Base-by-base conservation (phyloP, 106 monocot species). In the Apostasia ramifera region DNA sequence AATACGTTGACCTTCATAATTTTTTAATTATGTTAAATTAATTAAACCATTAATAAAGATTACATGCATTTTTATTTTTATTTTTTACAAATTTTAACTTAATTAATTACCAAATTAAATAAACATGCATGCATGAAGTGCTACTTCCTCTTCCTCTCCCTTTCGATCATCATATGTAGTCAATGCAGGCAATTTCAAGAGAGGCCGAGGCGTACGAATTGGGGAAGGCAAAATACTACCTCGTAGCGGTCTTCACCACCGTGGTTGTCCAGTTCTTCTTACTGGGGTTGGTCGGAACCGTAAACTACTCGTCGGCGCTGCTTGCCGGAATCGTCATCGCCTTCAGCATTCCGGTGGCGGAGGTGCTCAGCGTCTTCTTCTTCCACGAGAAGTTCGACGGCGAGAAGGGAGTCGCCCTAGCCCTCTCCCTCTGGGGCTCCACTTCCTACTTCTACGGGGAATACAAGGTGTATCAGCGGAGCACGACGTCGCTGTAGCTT, bases 161-260 rank as follows among this genome's bases (percentile, higher is more conserved):
- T 26, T 26, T 26, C 26, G 26, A 26, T 26, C 26, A 26, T 26
- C 26, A 26, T 26, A 26, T 26, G 26, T 26, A 26, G 26, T 26
- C 26, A 11, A 47, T 73, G 59, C 77, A 93, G 88, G 72, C 63
- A 14, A 89, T 88, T 3, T 8, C 39, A 50, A 67, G 71, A 61
- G 93, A 94, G 71, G 86, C 84, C 2, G 56, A 50, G 56, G 48
- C 69, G 6, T 90, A 76, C 15, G 81, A 50, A 1, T 73, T 84
- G 0, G 90, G 94, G 0, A 76, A 81, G 64, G 10, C 41, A 1
- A 73, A 78, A 40, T 94, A 87, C 84, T 87, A 85, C 72, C 39
- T 77, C 53, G 74, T 90, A 13, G 59, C 85, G 1, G 42, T 81
- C 5, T 74, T 55, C n/a, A 63, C 65, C 6, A 76, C 76, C 4